These are phyloP conservation scores for Boechera divaricarpa DNA, from an alignment of 345 rosid genomes.

Conservation along the genomic window DNA sequence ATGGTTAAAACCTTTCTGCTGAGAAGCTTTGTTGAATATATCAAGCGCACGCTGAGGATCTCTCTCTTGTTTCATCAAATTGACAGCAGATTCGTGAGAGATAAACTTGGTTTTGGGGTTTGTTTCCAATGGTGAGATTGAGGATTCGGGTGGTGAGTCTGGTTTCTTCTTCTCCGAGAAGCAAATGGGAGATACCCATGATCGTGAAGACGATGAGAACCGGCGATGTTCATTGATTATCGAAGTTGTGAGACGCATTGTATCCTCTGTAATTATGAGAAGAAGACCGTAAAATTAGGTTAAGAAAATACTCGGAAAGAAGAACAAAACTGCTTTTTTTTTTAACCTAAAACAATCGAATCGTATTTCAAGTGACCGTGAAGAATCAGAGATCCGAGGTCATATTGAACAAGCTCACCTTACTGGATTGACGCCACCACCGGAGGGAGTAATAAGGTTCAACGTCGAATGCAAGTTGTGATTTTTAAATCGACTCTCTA, in stretches of 20 bases:
- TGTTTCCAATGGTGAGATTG: slow-evolving; percentile 36
- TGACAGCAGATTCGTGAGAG: slow-evolving; percentile 66
- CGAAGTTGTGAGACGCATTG: slow-evolving; percentile 39
- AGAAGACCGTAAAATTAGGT: slow-evolving; percentile 12
- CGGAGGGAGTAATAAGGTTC: not conserved
- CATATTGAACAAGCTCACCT: not conserved
- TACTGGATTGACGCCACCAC: not conserved
- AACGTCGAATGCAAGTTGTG: not conserved
- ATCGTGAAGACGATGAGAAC: slow-evolving; percentile 51
- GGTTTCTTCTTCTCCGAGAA: slow-evolving; percentile 36
- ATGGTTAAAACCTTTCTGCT: slow-evolving; percentile 81
- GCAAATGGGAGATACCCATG: slow-evolving; percentile 72
- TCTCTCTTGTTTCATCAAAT: slow-evolving; percentile 70
- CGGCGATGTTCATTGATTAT: slow-evolving; percentile 27
- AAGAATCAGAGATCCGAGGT: not conserved
- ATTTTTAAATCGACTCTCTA: not conserved
- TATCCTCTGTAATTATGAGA: not conserved
- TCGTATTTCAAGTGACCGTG: not conserved
- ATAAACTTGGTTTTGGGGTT: slow-evolving; percentile 57
- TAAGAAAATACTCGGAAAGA: not conserved
- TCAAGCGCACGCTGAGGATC: slow-evolving; percentile 77
- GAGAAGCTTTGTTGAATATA: slow-evolving; percentile 66
- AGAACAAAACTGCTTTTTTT: not conserved
- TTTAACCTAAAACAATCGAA: not conserved
- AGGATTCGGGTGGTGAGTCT: slow-evolving; percentile 48